These are phyloP conservation scores for Oropetium thomaeum DNA, from an alignment of 176 grass and related monocot genomes.

Conservation along the genomic window DNA sequence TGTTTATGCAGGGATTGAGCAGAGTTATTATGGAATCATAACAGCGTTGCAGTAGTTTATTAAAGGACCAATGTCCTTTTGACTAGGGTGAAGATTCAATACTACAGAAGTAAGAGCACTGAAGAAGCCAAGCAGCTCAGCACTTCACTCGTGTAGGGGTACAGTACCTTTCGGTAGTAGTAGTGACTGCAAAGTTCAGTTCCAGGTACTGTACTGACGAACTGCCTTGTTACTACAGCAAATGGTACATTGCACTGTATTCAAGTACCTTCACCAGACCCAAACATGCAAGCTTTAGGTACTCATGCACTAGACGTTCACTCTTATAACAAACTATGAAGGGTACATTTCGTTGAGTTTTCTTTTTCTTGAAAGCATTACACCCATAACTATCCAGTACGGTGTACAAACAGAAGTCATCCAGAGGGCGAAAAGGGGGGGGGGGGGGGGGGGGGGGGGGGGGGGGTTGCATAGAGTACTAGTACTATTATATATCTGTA, in stretches of 20 bases:
- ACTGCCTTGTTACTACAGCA: conserved; percentile 25
- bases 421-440: conserved; percentile 24
- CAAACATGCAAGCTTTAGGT: conserved; percentile 27
- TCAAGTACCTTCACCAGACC: conserved; percentile 12
- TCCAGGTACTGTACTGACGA: conserved; percentile 12
- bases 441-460: too few species aligned
- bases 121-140: conserved; percentile 7
- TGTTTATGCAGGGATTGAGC: conserved; percentile 7
- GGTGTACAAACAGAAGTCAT: conserved; percentile 17
- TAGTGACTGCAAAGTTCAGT: conserved; percentile 29
- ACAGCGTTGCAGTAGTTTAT: conserved; percentile 22
- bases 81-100: background rate
- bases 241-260: conserved; percentile 32
- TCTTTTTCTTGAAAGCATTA: background rate
- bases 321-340: background rate
- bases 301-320: background rate
- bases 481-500: conserved; percentile 16
- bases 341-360: background rate
- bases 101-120: background rate
- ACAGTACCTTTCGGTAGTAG: background rate
- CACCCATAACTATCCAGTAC: background rate
- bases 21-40: background rate
- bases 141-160: background rate
- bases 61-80: background rate
- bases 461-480: conserved; percentile 3